Percentiles rank a stretch among this genome's conserved stretches.
phyloP scores from a whole-genome alignment of 1,139 yeast genomes.

The Arxiozyma telluris region DNA sequence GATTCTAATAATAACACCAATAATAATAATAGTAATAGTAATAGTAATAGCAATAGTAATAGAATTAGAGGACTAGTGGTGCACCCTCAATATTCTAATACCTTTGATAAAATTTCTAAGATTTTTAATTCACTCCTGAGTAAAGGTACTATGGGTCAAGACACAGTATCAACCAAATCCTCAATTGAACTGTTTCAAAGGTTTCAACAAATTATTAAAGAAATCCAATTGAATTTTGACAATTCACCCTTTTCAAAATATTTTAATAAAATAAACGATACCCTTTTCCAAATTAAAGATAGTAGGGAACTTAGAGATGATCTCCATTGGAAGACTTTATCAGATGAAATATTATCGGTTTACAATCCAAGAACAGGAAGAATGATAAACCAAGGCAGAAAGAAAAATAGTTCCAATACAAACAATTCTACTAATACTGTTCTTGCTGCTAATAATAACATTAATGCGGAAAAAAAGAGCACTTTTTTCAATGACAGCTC shows the following conservation, averaged over 20 bases:
- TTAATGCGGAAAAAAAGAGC: neutral
- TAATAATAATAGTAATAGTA: neutral
- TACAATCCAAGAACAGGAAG: slow-evolving; percentile 26
- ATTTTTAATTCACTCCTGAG: slow-evolving; percentile 24
- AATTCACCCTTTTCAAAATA: slow-evolving; percentile 27
- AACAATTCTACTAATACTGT: neutral
- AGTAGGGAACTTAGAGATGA: slow-evolving; percentile 24
- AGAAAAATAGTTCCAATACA: slow-evolving; percentile 1
- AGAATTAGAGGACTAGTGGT: slow-evolving; percentile 3
- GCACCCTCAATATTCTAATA: slow-evolving; percentile 16
- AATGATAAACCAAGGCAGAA: slow-evolving; percentile 12
- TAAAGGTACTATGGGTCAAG: slow-evolving; percentile 22
- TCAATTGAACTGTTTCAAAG: slow-evolving; percentile 29
- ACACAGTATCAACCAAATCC: slow-evolving; percentile 27
- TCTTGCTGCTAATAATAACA: neutral
- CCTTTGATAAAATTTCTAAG: slow-evolving; percentile 22
- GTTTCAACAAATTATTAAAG: slow-evolving; percentile 29
- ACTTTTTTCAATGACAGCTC: neutral
- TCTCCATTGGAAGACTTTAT: slow-evolving; percentile 23
- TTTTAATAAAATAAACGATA: slow-evolving; percentile 25
- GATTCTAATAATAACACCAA: neutral
- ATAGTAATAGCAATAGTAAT: neutral
- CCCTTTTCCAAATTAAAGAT: slow-evolving; percentile 26
- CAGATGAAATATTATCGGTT: slow-evolving; percentile 20
- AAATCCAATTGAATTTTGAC: slow-evolving; percentile 27